Conservation (phyloP, 2,329 filamentous ascomycete species). For the Orbilia blumenaviensis region DNA sequence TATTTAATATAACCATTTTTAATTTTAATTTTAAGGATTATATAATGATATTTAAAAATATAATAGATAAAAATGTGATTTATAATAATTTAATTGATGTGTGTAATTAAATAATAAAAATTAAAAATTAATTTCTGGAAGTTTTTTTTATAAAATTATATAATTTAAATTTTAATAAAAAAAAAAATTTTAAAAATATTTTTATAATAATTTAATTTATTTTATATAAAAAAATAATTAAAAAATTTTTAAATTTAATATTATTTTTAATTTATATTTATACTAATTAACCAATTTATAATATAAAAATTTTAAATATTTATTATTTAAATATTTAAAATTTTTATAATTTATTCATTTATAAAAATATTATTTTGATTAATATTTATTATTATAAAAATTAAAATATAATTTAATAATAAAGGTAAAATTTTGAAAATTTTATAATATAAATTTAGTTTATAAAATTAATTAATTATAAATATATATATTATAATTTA, state of each 20-base stretch:
- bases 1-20: conserved; percentile 2
- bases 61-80: background rate
- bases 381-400: conserved; percentile 20
- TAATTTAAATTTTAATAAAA: background rate
- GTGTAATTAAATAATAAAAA: background rate
- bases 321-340: background rate
- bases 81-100: conserved; percentile 8
- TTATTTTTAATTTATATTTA: conserved; percentile 4
- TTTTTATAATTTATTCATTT: background rate
- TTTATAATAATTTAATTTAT: background rate
- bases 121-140: conserved; percentile 5
- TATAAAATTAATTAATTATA: background rate
- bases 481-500: background rate
- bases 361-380: background rate
- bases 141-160: background rate
- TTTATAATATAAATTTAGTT: background rate
- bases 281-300: background rate
- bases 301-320: background rate
- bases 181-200: background rate
- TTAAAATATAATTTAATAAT: background rate
- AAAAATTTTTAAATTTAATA: conserved; percentile 3
- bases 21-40: conserved; percentile 7
- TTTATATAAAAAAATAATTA: background rate
- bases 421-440: background rate
- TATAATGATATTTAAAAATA: background rate